Evolutionary conservation across 768 basidiomycete genomes (phyloP).

Genomic region (Macrolepiota fuliginosa): DNA sequence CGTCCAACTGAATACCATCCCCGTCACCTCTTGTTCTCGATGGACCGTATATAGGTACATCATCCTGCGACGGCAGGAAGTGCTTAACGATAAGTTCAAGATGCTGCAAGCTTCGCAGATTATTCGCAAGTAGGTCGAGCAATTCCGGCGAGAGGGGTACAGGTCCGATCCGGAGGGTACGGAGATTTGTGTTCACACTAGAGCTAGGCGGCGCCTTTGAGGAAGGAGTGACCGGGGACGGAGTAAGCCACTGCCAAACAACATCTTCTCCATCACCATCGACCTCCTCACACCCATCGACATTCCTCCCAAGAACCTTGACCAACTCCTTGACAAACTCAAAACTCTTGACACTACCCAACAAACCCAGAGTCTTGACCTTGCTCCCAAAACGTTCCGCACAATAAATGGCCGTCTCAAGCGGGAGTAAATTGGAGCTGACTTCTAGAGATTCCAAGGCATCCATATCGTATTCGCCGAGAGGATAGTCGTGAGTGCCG

Average conservation of each 20-base stretch:
- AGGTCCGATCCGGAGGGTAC: slow-evolving; percentile 35
- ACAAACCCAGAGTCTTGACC: background rate
- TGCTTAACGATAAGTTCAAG: slow-evolving; percentile 40
- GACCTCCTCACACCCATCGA: background rate
- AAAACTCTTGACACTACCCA: slow-evolving; percentile 5
- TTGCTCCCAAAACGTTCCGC: slow-evolving; percentile 20
- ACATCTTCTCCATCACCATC: background rate
- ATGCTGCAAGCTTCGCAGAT: slow-evolving; percentile 29
- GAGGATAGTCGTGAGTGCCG: background rate
- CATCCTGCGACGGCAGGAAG: slow-evolving; percentile 27
- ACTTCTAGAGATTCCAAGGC: slow-evolving; percentile 5
- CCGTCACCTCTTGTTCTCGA: background rate
- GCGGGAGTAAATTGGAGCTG: slow-evolving; percentile 30
- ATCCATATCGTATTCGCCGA: slow-evolving; percentile 8
- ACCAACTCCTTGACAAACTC: slow-evolving; percentile 11
- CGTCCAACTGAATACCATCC: slow-evolving; percentile 5
- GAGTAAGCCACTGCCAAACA: slow-evolving; percentile 8
- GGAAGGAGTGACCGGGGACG: background rate
- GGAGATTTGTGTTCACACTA: slow-evolving; percentile 18
- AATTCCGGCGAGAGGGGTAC: slow-evolving; percentile 40
- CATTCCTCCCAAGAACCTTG: background rate
- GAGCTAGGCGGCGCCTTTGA: background rate
- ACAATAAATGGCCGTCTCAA: slow-evolving; percentile 31
- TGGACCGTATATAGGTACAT: slow-evolving; percentile 5
- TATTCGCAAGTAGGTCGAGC: slow-evolving; percentile 37